These are phyloP conservation scores for Zygotorulaspora sp. DNA, from an alignment of 805 yeast genomes.

Conservation along the genomic window DNA sequence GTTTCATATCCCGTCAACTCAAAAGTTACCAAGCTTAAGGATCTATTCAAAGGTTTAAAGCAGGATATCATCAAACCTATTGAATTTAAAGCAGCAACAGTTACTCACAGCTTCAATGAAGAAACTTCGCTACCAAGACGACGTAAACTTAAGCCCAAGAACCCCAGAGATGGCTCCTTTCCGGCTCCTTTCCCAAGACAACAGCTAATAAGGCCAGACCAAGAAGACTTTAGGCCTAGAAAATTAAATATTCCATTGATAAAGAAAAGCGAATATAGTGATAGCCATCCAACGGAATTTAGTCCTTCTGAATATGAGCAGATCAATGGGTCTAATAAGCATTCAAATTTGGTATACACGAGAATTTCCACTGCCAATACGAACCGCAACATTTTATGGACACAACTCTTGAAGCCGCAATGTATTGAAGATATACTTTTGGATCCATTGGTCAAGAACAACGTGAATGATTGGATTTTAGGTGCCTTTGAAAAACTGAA, in stretches of 20 bases:
- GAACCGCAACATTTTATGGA: slow-evolving; percentile 25
- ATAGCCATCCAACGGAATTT: slow-evolving; percentile 3
- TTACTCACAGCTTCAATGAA: slow-evolving; percentile 2
- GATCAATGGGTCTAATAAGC: slow-evolving; percentile 14
- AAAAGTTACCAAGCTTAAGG: slow-evolving; percentile 25
- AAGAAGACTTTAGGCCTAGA: slow-evolving; percentile 3
- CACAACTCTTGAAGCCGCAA: slow-evolving; percentile 31
- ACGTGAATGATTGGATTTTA: slow-evolving; percentile 32
- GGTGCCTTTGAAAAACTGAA: slow-evolving; percentile 35
- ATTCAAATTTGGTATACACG: slow-evolving; percentile 1
- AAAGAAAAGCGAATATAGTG: neutral
- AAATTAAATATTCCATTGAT: neutral
- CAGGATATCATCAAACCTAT: slow-evolving; percentile 6
- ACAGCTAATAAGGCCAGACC: slow-evolving; percentile 16
- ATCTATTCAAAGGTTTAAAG: slow-evolving; percentile 20
- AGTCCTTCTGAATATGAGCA: slow-evolving; percentile 16
- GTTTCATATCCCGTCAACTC: slow-evolving; percentile 15
- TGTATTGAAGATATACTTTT: slow-evolving; percentile 31
- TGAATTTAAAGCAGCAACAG: slow-evolving; percentile 5
- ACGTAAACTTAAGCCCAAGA: slow-evolving; percentile 11
- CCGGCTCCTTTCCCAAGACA: slow-evolving; percentile 21
- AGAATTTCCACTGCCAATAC: slow-evolving; percentile 5
- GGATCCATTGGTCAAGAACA: slow-evolving; percentile 19
- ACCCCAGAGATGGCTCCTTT: slow-evolving; percentile 19
- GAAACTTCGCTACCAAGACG: neutral